phyloP scores from a whole-genome alignment of 441 rosid genomes.

The Croton setiger region DNA sequence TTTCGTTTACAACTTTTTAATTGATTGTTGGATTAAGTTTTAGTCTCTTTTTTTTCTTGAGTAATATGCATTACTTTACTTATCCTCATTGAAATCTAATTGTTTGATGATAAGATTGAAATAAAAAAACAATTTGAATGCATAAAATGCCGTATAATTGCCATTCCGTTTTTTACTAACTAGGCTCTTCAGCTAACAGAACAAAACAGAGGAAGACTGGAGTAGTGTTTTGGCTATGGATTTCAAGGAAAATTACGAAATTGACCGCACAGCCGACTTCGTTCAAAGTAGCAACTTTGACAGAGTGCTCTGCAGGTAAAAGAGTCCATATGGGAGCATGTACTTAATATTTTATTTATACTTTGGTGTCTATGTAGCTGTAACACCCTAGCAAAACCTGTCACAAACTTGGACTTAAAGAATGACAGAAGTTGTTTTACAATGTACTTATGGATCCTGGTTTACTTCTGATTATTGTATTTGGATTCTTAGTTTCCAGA shows the following conservation, averaged over 20 bases:
- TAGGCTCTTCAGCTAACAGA: too few species aligned
- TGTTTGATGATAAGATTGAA: too few species aligned
- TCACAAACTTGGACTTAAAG: neutral
- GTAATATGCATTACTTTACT: too few species aligned
- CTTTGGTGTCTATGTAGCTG: neutral
- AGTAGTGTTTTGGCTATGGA: slow-evolving; percentile 35
- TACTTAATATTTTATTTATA: too few species aligned
- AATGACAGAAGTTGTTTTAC: neutral
- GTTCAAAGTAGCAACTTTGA: slow-evolving; percentile 47
- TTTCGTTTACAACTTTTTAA: too few species aligned
- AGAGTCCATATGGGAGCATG: neutral
- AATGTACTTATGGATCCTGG: too few species aligned
- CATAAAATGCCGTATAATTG: too few species aligned
- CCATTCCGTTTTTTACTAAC: too few species aligned
- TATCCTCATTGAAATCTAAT: too few species aligned
- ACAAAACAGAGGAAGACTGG: neutral
- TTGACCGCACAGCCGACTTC: slow-evolving; percentile 56
- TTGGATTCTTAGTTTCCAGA: slow-evolving; percentile 68
- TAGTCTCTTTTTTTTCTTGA: too few species aligned
- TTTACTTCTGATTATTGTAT: neutral
- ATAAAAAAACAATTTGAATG: too few species aligned
- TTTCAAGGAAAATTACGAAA: slow-evolving; percentile 61
- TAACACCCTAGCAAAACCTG: slow-evolving; percentile 1
- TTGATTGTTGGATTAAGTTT: too few species aligned
- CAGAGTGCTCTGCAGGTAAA: slow-evolving; percentile 79